Conservation (phyloP, 73 alveolate genomes). For the Paramecium sexaurelia region DNA sequence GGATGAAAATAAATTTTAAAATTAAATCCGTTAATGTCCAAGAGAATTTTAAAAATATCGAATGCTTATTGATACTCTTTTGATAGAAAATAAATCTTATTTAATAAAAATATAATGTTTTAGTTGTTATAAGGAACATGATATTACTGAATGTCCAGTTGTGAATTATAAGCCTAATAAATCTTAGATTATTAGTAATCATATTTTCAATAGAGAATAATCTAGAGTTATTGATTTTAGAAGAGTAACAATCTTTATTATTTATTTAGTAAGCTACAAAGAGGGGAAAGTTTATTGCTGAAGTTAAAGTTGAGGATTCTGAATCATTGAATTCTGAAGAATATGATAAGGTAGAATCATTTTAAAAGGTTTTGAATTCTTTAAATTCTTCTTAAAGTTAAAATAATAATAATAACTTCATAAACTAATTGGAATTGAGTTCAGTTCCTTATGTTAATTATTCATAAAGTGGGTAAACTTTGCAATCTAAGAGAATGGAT, state of each 20-base stretch:
- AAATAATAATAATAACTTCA: background rate
- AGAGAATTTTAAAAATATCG: background rate
- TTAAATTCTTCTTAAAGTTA: background rate
- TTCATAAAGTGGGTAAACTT: conserved; percentile 10
- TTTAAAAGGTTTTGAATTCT: background rate
- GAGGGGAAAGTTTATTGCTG: background rate
- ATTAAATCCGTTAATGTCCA: background rate
- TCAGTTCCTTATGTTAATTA: background rate
- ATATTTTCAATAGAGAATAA: background rate
- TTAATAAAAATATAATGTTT: background rate
- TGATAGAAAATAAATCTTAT: background rate
- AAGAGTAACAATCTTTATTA: conserved; percentile 2
- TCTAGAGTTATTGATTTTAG: background rate
- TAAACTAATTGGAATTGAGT: background rate
- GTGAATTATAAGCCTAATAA: background rate
- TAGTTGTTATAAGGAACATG: background rate
- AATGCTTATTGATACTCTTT: conserved; percentile 2
- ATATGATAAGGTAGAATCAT: background rate
- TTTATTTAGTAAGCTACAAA: background rate
- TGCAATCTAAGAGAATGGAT: background rate
- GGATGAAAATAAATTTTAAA: background rate
- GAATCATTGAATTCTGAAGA: background rate
- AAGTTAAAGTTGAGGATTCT: background rate
- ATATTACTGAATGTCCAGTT: conserved; percentile 7
- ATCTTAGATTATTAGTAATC: background rate